Conservation (phyloP, 1,284 basidiomycete species). For the Phlebopus sp. region DNA sequence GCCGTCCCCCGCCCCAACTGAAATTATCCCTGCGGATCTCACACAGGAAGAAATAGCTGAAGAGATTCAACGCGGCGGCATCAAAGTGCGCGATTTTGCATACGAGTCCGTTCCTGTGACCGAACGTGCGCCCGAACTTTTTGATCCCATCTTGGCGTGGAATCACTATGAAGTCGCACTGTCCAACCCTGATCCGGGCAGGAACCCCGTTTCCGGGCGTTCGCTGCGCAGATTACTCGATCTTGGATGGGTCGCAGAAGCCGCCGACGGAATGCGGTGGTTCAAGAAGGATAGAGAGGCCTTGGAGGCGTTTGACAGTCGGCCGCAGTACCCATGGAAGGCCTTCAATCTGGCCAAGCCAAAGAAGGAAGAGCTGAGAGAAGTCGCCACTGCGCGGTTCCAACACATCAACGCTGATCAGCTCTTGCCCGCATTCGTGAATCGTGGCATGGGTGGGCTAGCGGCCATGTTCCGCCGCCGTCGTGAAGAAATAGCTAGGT, state of each 20-base stretch:
- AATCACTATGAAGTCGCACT: conserved; percentile 31
- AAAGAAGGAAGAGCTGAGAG: conserved; percentile 23
- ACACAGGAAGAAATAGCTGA: conserved; percentile 34
- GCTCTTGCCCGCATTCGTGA: conserved; percentile 27
- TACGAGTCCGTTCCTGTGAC: conserved; percentile 23
- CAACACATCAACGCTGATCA: conserved; percentile 33
- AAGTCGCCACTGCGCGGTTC: conserved; percentile 30
- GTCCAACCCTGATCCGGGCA: conserved; percentile 28
- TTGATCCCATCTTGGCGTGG: conserved; percentile 38
- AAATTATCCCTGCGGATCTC: conserved; percentile 36
- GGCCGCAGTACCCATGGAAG: conserved; percentile 29
- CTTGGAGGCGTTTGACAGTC: conserved; percentile 37
- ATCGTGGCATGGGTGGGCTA: conserved; percentile 23
- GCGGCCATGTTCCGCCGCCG: conserved; percentile 16
- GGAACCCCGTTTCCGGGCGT: conserved; percentile 40
- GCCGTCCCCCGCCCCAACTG: conserved; percentile 39
- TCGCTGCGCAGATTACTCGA: conserved; percentile 45
- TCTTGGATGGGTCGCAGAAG: conserved; percentile 44
- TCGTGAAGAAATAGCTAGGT: conserved; percentile 2
- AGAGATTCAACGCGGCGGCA: conserved; percentile 35
- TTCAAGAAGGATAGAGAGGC: conserved; percentile 41
- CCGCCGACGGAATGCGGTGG: conserved; percentile 41
- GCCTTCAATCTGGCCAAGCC: conserved; percentile 25
- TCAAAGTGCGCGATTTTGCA: conserved; percentile 55
- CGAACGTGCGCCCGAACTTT: conserved; percentile 35